A percentile compares a stretch with the other conserved stretches of the same genome.
phyloP scores from a whole-genome alignment of 768 basidiomycete genomes.

The Mrakia gelida region DNA sequence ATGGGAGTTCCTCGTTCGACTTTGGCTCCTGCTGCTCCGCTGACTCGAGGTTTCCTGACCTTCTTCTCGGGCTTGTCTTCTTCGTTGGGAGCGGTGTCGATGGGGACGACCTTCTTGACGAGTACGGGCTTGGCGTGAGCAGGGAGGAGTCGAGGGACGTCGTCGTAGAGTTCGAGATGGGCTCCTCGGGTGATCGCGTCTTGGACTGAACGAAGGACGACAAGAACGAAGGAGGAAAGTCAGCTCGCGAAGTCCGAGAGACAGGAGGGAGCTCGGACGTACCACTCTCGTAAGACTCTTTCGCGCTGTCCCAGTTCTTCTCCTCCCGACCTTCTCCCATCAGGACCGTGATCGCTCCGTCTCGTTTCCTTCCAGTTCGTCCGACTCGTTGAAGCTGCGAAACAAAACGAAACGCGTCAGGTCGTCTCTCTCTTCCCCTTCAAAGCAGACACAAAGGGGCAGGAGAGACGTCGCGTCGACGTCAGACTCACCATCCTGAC shows the following conservation, averaged over 20 bases:
- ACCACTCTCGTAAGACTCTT: slow-evolving; percentile 66
- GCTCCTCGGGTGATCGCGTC: slow-evolving; percentile 78
- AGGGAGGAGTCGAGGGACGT: slow-evolving; percentile 81
- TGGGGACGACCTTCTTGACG: slow-evolving; percentile 60
- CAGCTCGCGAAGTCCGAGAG: background rate
- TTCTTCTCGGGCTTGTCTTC: slow-evolving; percentile 25
- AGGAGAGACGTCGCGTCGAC: too few relatives aligned
- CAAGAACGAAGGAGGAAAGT: background rate
- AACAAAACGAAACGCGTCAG: background rate
- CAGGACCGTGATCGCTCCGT: slow-evolving; percentile 83
- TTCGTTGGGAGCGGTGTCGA: slow-evolving; percentile 54
- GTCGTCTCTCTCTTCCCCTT: too few relatives aligned
- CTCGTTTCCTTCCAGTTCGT: slow-evolving; percentile 86
- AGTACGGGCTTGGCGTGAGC: slow-evolving; percentile 68
- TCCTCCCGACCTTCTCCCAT: slow-evolving; percentile 90
- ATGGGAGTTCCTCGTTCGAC: slow-evolving; percentile 39
- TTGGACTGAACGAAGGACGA: slow-evolving; percentile 55
- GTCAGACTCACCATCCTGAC: slow-evolving; percentile 78
- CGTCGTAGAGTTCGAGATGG: slow-evolving; percentile 84
- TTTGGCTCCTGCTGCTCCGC: slow-evolving; percentile 12
- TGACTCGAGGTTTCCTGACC: slow-evolving; percentile 43
- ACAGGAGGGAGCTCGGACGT: background rate
- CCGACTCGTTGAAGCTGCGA: slow-evolving; percentile 88
- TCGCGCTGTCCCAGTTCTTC: slow-evolving; percentile 79
- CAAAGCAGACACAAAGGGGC: too few relatives aligned